Evolutionary conservation across 495 filamentous ascomycete species (phyloP).

Genomic region (Bryoglossum gracile): DNA sequence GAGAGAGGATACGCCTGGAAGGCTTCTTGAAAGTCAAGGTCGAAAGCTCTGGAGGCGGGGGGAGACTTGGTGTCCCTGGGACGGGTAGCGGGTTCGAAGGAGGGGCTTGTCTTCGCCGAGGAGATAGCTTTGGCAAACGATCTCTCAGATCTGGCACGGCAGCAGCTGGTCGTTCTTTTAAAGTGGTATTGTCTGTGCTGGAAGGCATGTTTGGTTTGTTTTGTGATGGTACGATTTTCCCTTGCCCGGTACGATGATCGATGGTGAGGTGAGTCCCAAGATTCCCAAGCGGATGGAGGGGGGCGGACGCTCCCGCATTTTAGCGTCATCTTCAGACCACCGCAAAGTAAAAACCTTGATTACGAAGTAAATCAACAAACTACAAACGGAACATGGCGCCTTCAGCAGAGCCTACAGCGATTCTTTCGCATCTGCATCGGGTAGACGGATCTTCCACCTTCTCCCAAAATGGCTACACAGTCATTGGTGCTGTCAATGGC

Average conservation of each 20-base stretch:
- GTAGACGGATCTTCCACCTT: constrained; percentile 87
- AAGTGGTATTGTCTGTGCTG: constrained; percentile 7
- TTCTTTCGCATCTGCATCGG: constrained; percentile 54
- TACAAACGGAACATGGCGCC: constrained; percentile 32
- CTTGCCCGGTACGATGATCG: no score
- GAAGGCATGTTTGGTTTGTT: constrained; percentile 17
- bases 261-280: not conserved
- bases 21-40: constrained; percentile 58
- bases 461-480: constrained; percentile 65
- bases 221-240: not conserved
- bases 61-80: constrained; percentile 64
- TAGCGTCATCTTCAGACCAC: not conserved
- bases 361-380: not conserved
- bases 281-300: not conserved
- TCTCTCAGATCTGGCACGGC: constrained; percentile 52
- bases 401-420: constrained; percentile 37
- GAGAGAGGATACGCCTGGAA: constrained; percentile 69
- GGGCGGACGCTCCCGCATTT: constrained; percentile 12
- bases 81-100: constrained; percentile 52
- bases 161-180: constrained; percentile 13
- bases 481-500: constrained; percentile 81
- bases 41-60: constrained; percentile 59
- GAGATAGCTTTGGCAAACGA: constrained; percentile 61
- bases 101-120: constrained; percentile 49
- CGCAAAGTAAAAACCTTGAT: not conserved